phyloP scores from a whole-genome alignment of 1,139 yeast species.

The Pneumocystis carinii region DNA sequence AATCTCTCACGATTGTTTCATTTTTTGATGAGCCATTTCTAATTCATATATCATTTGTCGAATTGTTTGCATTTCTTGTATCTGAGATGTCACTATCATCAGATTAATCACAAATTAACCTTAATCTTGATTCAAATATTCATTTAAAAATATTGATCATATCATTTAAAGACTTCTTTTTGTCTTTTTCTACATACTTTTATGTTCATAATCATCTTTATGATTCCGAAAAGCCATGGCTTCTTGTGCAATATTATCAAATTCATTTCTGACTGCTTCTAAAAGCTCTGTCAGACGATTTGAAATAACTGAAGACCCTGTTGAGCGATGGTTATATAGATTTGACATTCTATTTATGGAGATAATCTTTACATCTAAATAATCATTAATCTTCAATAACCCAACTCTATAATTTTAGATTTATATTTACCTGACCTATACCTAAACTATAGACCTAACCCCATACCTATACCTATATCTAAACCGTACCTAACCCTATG shows the following conservation, averaged over 20 bases:
- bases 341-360: neutral
- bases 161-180: neutral
- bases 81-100: conserved; percentile 54
- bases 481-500: no score
- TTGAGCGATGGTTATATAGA: conserved; percentile 16
- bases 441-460: no score
- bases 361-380: neutral
- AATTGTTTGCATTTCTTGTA: conserved; percentile 86
- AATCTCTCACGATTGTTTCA: conserved; percentile 53
- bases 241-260: conserved; percentile 71
- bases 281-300: conserved; percentile 58
- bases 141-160: neutral
- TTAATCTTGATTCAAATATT: no score
- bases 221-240: conserved; percentile 78
- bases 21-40: conserved; percentile 85
- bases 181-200: conserved; percentile 26
- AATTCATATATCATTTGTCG: conserved; percentile 87
- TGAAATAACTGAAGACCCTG: conserved; percentile 20
- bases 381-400: no score
- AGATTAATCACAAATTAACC: neutral
- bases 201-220: conserved; percentile 84
- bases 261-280: conserved; percentile 86
- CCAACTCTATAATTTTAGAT: no score
- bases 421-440: no score
- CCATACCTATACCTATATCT: no score